A percentile compares a stretch with the other conserved stretches of the same genome.
Conservation (phyloP, 306 rosid genomes). For the Prunus mongolica region DNA sequence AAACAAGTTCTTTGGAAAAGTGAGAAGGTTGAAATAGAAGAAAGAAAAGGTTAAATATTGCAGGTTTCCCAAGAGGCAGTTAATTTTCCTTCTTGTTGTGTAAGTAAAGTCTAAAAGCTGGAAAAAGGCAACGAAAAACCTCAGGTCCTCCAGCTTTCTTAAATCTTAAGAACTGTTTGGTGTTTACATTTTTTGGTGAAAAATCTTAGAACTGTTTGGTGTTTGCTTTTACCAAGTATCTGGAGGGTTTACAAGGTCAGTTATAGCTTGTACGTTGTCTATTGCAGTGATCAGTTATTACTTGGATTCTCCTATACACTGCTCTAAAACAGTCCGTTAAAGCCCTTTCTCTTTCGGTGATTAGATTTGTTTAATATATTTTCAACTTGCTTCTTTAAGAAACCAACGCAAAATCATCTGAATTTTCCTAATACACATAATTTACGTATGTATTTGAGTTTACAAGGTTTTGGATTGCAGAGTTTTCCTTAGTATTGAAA, state of each 20-base stretch:
- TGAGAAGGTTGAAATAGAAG: not conserved
- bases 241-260: not conserved
- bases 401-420: no score
- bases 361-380: no score
- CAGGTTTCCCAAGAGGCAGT: constrained; percentile 6
- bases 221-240: constrained; percentile 1
- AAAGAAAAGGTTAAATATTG: not conserved
- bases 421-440: no score
- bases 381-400: no score
- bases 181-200: not conserved
- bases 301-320: constrained; percentile 15
- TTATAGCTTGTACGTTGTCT: not conserved
- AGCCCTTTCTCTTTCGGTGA: not conserved
- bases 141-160: not conserved
- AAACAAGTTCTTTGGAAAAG: not conserved
- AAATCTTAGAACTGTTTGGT: constrained; percentile 1
- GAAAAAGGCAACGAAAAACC: not conserved
- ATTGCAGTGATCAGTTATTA: not conserved
- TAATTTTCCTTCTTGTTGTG: not conserved
- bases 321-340: constrained; percentile 12
- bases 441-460: no score
- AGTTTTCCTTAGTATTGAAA: no score
- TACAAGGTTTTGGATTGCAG: no score
- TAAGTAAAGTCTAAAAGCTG: not conserved
- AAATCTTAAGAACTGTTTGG: constrained; percentile 3